Evolutionary conservation across 1,284 basidiomycete species (phyloP), one percentile per base, ranked within the genome.

Genomic region (Jaminaea rosea): DNA sequence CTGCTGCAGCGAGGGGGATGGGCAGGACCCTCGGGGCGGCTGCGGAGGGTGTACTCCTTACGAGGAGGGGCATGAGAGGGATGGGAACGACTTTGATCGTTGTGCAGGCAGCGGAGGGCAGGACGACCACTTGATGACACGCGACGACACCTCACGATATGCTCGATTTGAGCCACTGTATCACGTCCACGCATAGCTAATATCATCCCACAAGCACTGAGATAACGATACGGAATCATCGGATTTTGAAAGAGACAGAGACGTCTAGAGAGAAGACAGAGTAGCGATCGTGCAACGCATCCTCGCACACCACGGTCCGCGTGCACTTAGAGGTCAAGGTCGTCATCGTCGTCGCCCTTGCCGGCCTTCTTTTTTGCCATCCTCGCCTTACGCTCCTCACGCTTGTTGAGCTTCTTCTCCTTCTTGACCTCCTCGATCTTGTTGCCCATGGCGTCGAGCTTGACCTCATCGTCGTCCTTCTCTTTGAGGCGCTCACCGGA

Each of bases 361-460:
- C 69, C 67, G 7, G 52, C 49, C 56, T 67, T 68, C 52, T 60
- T 56, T 41, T 53, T 50, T 1, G 59, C 57, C 39, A 63, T 54
- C 7, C 67, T 50, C 10, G 59, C 57, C 57, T 70, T 72, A 49
- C 59, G 61, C 27, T 53, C 58, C 53, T 72, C 65, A 9, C 69
- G 49, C 28, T 50, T 50, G 4, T 49, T 48, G 9, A 52, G 54
- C 66, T 69, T 69, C 65, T 69, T 69, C 21, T 44, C 58, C 49
- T 63, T 65, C 59, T 67, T 62, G 36, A 47, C 55, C 28, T 47
- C 45, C 19, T 47, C 53, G 34, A 65, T 50, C 55, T 63, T 64
- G 60, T 72, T 72, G 44, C 69, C 71, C 17, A 73, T 31, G 6
- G 69, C 68, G 50, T 72, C 70, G 44, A 52, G 51, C 27, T 55